These are phyloP conservation scores for Fusarium penzigii DNA, from an alignment of 2,329 filamentous ascomycete species.

Conservation along the genomic window DNA sequence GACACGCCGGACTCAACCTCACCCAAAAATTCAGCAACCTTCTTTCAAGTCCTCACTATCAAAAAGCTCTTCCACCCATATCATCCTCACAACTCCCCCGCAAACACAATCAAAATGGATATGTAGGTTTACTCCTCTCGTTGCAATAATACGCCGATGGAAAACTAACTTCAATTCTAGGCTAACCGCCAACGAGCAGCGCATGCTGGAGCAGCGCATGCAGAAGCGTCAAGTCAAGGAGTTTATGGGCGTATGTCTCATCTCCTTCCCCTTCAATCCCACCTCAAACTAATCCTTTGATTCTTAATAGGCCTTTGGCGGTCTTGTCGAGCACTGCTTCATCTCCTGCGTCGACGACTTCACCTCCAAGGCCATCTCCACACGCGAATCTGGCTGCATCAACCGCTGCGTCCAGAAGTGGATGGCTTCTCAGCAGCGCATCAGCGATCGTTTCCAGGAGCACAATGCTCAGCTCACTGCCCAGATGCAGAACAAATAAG, in stretches of 20 bases:
- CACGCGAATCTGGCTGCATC: slow-evolving; percentile 88
- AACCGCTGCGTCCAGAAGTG: slow-evolving; percentile 95
- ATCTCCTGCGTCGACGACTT: slow-evolving; percentile 97
- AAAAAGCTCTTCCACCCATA: slow-evolving; percentile 11
- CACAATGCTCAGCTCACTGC: slow-evolving; percentile 63
- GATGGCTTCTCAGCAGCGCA: slow-evolving; percentile 85
- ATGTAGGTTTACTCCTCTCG: slow-evolving; percentile 21
- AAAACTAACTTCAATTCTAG: slow-evolving; percentile 33
- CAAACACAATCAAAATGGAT: slow-evolving; percentile 29
- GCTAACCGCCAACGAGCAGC: slow-evolving; percentile 79
- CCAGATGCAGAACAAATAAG: slow-evolving; percentile 44
- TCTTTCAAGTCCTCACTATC: neutral
- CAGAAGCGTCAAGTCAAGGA: slow-evolving; percentile 99
- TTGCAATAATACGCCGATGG: too few species aligned
- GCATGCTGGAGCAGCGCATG: slow-evolving; percentile 91
- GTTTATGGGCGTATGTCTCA: slow-evolving; percentile 83
- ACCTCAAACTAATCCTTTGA: neutral
- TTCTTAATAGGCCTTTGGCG: slow-evolving; percentile 36
- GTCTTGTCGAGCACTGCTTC: slow-evolving; percentile 81
- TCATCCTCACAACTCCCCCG: slow-evolving; percentile 4
- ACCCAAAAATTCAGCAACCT: slow-evolving; percentile 32
- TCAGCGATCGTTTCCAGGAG: slow-evolving; percentile 86
- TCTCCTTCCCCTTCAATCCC: slow-evolving; percentile 1
- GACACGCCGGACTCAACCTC: neutral
- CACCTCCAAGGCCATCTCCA: slow-evolving; percentile 90